Conservation (phyloP, 805 yeast species). For the Kazachstania africana region DNA sequence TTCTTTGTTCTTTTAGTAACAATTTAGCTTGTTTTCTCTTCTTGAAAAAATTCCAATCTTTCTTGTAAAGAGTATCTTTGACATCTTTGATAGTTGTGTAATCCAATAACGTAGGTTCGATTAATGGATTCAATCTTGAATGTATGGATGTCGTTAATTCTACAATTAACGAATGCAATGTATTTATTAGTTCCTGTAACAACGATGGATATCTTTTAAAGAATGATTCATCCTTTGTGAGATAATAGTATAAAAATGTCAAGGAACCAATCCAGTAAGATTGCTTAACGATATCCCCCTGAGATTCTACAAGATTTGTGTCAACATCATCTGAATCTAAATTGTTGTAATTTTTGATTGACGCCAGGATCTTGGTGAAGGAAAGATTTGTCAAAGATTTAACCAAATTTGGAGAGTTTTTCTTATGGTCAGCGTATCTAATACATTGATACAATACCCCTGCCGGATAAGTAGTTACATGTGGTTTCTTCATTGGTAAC, state of each 20-base stretch:
- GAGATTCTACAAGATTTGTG: not conserved
- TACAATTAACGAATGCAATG: conserved; percentile 50
- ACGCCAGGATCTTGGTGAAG: conserved; percentile 47
- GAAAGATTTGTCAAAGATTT: conserved; percentile 50
- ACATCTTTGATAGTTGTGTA: conserved; percentile 78
- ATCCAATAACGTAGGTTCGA: conserved; percentile 60
- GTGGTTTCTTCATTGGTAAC: conserved; percentile 44
- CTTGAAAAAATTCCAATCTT: conserved; percentile 53
- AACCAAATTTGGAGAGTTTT: conserved; percentile 40
- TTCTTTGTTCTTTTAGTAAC: conserved; percentile 5
- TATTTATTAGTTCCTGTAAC: conserved; percentile 45
- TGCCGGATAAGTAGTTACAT: conserved; percentile 45
- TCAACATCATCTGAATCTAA: not conserved
- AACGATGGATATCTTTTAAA: conserved; percentile 44
- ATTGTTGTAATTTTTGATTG: conserved; percentile 28
- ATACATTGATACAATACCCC: conserved; percentile 57
- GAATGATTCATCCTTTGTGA: conserved; percentile 53
- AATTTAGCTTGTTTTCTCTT: conserved; percentile 25
- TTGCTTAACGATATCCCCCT: conserved; percentile 54
- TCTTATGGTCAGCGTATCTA: conserved; percentile 52
- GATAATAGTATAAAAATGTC: conserved; percentile 66
- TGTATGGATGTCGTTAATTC: conserved; percentile 57
- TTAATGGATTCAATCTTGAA: conserved; percentile 40
- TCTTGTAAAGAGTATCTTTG: conserved; percentile 62
- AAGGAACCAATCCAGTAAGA: conserved; percentile 85